Conservation (phyloP, 1,284 basidiomycete species). For the Naganishia sp. region DNA sequence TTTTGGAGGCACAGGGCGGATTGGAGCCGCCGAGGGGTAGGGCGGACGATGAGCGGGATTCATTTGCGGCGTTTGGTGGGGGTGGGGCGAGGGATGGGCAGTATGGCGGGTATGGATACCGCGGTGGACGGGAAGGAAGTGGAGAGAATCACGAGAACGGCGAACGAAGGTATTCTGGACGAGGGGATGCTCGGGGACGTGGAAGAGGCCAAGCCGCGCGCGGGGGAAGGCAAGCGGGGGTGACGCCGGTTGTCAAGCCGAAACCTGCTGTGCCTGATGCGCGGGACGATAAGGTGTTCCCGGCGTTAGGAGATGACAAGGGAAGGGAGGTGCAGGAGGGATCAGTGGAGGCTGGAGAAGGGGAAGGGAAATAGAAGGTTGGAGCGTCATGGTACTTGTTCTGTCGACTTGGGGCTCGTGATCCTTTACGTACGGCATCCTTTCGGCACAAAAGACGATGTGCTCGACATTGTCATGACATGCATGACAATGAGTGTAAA, state of each 20-base stretch:
- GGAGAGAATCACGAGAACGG: background rate
- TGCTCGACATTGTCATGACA: no score
- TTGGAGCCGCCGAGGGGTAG: background rate
- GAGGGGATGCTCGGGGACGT: slow-evolving; percentile 2
- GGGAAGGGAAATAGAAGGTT: no score
- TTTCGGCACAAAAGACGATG: no score
- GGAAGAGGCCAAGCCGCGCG: background rate
- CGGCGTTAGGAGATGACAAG: slow-evolving; percentile 9
- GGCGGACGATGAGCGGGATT: background rate
- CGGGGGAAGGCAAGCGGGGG: background rate
- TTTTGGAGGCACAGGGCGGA: slow-evolving; percentile 14
- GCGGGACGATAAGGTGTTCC: slow-evolving; percentile 5
- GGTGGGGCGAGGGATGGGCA: slow-evolving; percentile 6
- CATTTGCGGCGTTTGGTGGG: background rate
- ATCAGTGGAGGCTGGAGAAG: no score
- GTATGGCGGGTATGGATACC: slow-evolving; percentile 21
- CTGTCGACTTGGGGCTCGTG: no score
- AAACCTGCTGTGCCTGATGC: slow-evolving; percentile 5
- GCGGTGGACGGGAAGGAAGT: slow-evolving; percentile 2
- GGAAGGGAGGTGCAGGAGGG: background rate
- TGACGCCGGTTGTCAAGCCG: slow-evolving; percentile 1
- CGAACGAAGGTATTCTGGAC: background rate
- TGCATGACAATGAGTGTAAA: no score
- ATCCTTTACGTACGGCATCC: no score
- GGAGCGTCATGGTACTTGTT: no score